Conservation (phyloP, 2,329 filamentous ascomycete genomes). For the Tolypocladium capitatum region DNA sequence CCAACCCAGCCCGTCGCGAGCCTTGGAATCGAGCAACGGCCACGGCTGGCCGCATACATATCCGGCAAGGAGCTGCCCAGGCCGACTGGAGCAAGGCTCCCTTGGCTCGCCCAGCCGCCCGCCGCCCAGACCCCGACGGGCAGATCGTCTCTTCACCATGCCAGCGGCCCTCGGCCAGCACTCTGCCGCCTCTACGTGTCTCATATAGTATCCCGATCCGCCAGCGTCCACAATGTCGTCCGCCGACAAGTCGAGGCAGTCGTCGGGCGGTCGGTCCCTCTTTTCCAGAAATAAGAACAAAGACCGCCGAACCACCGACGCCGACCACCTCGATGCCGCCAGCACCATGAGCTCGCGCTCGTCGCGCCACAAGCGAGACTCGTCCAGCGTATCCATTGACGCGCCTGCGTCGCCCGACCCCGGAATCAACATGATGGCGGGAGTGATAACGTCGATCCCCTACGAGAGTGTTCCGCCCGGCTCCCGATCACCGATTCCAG, state of each 20-base stretch:
- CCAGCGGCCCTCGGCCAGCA: constrained; percentile 25
- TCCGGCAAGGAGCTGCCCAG: neutral
- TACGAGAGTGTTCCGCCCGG: constrained; percentile 60
- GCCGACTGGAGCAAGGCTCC: neutral
- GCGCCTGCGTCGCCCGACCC: constrained; percentile 49
- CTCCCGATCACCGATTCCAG: constrained; percentile 54
- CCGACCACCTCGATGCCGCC: constrained; percentile 45
- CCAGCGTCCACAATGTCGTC: constrained; percentile 35
- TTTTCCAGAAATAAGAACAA: constrained; percentile 84
- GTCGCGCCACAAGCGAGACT: constrained; percentile 63
- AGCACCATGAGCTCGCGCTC: constrained; percentile 53
- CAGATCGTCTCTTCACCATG: constrained; percentile 19
- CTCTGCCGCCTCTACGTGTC: constrained; percentile 19
- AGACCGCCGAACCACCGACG: constrained; percentile 46
- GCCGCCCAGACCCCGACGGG: constrained; percentile 3
- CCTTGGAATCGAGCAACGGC: neutral
- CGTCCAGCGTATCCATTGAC: constrained; percentile 60
- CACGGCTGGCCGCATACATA: neutral
- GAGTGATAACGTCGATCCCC: constrained; percentile 76
- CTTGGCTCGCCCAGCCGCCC: constrained; percentile 1
- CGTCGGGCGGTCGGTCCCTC: constrained; percentile 62
- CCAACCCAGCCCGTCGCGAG: neutral
- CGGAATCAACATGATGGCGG: constrained; percentile 61
- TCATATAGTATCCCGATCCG: constrained; percentile 10
- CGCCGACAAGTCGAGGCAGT: constrained; percentile 70